Conservation (phyloP, 495 filamentous ascomycete genomes). For the Penicilliopsis zonata region DNA sequence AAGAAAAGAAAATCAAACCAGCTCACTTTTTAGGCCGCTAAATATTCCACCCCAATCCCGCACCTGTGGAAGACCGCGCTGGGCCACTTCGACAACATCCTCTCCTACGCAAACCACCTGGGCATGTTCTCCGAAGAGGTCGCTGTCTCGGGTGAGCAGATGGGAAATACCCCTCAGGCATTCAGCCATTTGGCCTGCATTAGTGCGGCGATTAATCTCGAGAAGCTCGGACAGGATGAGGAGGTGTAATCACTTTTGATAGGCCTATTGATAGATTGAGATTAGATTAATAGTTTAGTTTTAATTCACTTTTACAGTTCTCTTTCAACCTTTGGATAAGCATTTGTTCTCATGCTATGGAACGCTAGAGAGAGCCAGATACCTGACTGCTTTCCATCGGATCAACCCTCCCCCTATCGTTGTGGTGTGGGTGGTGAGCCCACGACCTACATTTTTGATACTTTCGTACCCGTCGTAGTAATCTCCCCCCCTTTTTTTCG, state of each 20-base stretch:
- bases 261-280: conserved; percentile 2
- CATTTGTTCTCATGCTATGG: no score
- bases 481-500: no score
- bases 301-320: no score
- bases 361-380: no score
- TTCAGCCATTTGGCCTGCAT: conserved; percentile 63
- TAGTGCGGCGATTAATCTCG: conserved; percentile 61
- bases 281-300: no score
- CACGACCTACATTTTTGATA: no score
- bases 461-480: no score
- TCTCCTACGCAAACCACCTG: conserved; percentile 59
- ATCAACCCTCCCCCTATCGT: no score
- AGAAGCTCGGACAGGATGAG: conserved; percentile 14
- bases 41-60: conserved; percentile 46
- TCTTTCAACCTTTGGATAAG: no score
- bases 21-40: conserved; percentile 12
- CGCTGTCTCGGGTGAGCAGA: conserved; percentile 54
- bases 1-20: not conserved
- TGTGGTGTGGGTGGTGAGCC: no score
- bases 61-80: conserved; percentile 50
- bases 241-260: not conserved
- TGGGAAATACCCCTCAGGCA: conserved; percentile 64
- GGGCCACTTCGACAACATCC: conserved; percentile 61
- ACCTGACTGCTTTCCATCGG: no score
- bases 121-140: conserved; percentile 72